Conservation (phyloP, 2,329 filamentous ascomycete species). For the Fusarium nelsonii region DNA sequence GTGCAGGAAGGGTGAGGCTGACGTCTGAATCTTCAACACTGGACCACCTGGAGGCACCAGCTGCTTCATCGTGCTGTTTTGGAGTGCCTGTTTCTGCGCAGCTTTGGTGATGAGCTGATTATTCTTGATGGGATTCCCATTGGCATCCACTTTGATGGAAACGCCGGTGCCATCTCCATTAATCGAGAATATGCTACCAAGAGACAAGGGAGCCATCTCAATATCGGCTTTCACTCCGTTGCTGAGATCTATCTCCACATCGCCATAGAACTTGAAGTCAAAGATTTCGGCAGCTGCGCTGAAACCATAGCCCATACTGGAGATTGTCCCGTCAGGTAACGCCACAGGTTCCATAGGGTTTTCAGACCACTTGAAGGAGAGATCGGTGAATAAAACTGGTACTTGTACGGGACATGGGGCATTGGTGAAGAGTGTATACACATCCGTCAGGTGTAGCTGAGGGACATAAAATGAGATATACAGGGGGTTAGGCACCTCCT, state of each 20-base stretch:
- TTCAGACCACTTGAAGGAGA: background rate
- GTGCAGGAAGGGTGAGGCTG: background rate
- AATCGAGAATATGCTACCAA: background rate
- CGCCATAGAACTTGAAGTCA: background rate
- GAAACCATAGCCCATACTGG: slow-evolving; percentile 8
- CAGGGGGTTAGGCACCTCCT: background rate
- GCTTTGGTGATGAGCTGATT: background rate
- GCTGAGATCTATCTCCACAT: background rate
- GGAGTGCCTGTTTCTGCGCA: background rate
- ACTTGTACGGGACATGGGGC: background rate
- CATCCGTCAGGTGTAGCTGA: background rate
- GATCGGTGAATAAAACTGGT: background rate
- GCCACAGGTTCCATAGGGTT: background rate
- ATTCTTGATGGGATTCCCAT: slow-evolving; percentile 1
- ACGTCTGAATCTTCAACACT: slow-evolving; percentile 1
- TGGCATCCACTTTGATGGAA: background rate
- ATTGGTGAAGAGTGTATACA: background rate
- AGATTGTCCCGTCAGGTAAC: background rate
- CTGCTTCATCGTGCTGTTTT: background rate
- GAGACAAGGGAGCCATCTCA: slow-evolving; percentile 1
- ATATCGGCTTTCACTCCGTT: background rate
- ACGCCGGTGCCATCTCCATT: background rate
- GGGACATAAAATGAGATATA: slow-evolving; percentile 12
- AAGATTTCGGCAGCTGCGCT: background rate
- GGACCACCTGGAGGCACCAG: background rate